Percentiles rank a stretch among this genome's conserved stretches.
These are phyloP conservation scores for Pythium dissotocum DNA, from an alignment of 352 stramenopile genomes.

Conservation along the genomic window DNA sequence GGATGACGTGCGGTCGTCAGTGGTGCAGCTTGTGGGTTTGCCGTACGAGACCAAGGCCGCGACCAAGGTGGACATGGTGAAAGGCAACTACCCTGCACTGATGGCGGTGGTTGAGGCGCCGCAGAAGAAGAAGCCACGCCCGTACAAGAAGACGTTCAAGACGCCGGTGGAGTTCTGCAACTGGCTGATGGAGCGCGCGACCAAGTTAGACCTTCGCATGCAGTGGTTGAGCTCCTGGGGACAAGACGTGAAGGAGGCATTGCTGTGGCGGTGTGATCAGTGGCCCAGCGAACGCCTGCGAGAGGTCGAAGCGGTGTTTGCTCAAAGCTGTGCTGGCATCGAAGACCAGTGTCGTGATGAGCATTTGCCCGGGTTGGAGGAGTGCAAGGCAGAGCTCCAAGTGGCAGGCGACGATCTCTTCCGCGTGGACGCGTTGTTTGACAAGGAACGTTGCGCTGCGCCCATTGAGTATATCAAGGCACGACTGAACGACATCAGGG, in stretches of 20 bases:
- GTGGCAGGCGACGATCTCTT: background rate
- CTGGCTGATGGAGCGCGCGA: background rate
- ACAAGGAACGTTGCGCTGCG: background rate
- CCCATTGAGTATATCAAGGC: background rate
- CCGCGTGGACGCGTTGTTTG: background rate
- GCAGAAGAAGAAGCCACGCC: background rate
- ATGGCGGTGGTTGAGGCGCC: background rate
- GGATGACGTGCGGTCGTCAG: background rate
- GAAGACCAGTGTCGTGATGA: conserved; percentile 3
- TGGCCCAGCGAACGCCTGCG: background rate
- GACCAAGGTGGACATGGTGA: background rate
- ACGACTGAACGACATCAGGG: background rate
- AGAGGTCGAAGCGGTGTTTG: background rate
- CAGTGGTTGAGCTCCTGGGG: background rate
- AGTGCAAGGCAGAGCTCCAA: background rate
- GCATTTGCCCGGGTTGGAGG: background rate
- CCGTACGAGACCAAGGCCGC: background rate
- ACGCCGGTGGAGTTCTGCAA: background rate
- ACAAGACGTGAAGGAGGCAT: background rate
- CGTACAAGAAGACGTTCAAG: background rate
- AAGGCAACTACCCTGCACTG: conserved; percentile 11
- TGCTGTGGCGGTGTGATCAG: background rate
- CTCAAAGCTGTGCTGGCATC: background rate
- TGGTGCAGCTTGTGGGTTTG: background rate
- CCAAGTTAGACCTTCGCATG: background rate